These are phyloP conservation scores for Rhizopus microsporus DNA, from an alignment of 371 early-diverging fungal species.

Conservation along the genomic window DNA sequence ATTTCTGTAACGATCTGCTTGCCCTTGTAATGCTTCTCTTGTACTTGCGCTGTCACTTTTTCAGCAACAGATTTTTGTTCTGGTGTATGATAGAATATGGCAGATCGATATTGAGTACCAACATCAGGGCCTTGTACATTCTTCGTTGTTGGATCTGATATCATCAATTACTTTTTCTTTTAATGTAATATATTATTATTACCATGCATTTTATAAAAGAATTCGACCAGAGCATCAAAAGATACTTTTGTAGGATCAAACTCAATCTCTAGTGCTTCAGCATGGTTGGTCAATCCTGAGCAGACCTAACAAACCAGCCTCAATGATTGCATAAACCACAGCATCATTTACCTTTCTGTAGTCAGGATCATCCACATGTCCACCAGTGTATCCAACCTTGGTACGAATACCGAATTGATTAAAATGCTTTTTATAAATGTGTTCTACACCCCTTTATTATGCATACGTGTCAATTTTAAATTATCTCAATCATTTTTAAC, in stretches of 20 bases:
- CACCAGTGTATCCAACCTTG: constrained; percentile 87
- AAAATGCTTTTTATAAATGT: constrained; percentile 67
- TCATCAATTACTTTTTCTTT: constrained; percentile 76
- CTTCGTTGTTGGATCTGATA: constrained; percentile 19
- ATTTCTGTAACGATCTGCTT: constrained; percentile 75
- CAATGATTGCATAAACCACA: neutral
- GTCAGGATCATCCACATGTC: constrained; percentile 50
- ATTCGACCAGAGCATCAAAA: constrained; percentile 73
- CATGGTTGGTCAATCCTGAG: constrained; percentile 75
- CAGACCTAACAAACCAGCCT: constrained; percentile 50
- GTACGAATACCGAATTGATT: constrained; percentile 59
- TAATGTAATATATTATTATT: constrained; percentile 15
- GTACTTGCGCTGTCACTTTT: constrained; percentile 59
- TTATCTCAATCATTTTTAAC: neutral
- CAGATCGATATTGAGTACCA: constrained; percentile 67
- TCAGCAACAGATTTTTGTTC: constrained; percentile 80
- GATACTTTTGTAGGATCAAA: constrained; percentile 72
- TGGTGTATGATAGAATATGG: constrained; percentile 77
- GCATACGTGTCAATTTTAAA: neutral
- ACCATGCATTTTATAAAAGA: constrained; percentile 87
- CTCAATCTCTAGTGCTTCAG: constrained; percentile 80
- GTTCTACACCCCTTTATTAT: constrained; percentile 83
- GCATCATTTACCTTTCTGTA: constrained; percentile 60
- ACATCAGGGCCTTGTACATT: constrained; percentile 43
- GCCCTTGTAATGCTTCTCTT: constrained; percentile 58